A percentile compares a stretch with the other conserved stretches of the same genome.
phyloP scores from a whole-genome alignment of 768 basidiomycete genomes.

The Nidularia pulvinata region DNA sequence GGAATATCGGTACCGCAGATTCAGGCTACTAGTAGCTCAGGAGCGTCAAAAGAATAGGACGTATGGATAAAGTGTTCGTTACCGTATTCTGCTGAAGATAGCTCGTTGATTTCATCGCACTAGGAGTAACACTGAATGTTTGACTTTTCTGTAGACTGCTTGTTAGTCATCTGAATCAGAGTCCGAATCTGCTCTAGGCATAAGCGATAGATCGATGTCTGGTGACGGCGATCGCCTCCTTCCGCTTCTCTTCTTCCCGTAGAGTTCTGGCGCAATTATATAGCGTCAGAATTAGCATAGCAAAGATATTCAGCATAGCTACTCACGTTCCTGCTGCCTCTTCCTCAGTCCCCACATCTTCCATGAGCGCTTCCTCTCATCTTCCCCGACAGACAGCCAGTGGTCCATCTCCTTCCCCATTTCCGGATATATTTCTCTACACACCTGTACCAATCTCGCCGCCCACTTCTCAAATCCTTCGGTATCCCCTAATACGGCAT shows the following conservation, averaged over 20 bases:
- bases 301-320: background rate
- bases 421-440: conserved; percentile 18
- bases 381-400: conserved; percentile 23
- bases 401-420: conserved; percentile 20
- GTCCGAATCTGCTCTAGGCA: too few relatives aligned
- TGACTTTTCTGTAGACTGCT: too few relatives aligned
- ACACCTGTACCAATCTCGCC: conserved; percentile 19
- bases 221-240: background rate
- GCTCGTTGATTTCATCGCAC: too few relatives aligned
- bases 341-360: conserved; percentile 42
- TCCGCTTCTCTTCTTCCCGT: background rate
- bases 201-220: too few relatives aligned
- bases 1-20: too few relatives aligned
- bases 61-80: too few relatives aligned
- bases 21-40: too few relatives aligned
- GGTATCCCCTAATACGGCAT: conserved; percentile 37
- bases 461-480: conserved; percentile 33
- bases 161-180: too few relatives aligned
- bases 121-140: too few relatives aligned
- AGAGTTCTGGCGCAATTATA: background rate
- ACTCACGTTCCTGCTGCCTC: conserved; percentile 32
- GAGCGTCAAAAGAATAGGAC: too few relatives aligned
- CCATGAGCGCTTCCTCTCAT: conserved; percentile 22
- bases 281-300: background rate
- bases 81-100: too few relatives aligned